Conservation (phyloP, 805 yeast species). For the Kodamaea neixiangensis region DNA sequence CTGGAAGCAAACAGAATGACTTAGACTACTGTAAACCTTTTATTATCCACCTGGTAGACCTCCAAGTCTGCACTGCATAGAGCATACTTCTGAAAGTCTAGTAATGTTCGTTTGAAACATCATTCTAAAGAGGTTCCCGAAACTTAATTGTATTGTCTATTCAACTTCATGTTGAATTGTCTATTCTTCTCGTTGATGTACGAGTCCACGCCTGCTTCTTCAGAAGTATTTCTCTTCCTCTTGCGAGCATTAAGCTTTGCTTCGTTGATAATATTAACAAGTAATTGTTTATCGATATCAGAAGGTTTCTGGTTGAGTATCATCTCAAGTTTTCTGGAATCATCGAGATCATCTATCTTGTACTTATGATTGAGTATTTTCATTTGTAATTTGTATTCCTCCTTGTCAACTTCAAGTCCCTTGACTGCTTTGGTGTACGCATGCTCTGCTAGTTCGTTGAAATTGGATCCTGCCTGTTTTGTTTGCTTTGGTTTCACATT, state of each 20-base stretch:
- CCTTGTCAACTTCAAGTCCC: constrained; percentile 36
- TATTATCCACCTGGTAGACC: no score
- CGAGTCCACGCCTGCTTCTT: constrained; percentile 38
- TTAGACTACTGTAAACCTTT: no score
- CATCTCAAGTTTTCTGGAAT: neutral
- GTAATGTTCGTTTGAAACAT: no score
- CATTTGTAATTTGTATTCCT: constrained; percentile 45
- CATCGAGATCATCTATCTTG: constrained; percentile 9
- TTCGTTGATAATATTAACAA: constrained; percentile 36
- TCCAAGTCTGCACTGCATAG: no score
- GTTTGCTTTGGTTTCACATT: constrained; percentile 26
- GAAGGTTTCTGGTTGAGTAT: constrained; percentile 7
- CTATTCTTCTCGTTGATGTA: constrained; percentile 71
- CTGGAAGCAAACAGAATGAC: no score
- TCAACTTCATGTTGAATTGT: constrained; percentile 69
- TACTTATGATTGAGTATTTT: constrained; percentile 15
- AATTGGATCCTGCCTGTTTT: constrained; percentile 47
- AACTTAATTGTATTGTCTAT: constrained; percentile 47
- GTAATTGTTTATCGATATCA: constrained; percentile 15
- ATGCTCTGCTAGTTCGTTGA: constrained; percentile 56
- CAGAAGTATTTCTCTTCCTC: constrained; percentile 37
- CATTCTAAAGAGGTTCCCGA: no score
- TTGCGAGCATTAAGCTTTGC: constrained; percentile 37
- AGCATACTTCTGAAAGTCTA: no score
- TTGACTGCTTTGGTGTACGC: constrained; percentile 58